phyloP scores from a whole-genome alignment of 495 filamentous ascomycete genomes.

The Aspergillus kassunensis region DNA sequence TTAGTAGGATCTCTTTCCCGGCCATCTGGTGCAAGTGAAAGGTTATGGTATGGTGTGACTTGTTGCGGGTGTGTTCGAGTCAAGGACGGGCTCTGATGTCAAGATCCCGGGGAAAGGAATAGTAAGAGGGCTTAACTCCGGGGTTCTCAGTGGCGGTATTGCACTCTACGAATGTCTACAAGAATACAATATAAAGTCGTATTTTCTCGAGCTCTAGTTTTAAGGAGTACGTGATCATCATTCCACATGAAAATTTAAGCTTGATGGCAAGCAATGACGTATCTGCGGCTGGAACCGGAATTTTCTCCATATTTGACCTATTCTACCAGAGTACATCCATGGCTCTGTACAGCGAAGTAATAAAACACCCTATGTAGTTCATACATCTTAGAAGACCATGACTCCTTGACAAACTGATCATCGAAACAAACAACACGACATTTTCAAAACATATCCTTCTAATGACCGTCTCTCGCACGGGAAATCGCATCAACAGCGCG shows the following conservation, averaged over 20 bases:
- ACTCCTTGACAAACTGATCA: not conserved
- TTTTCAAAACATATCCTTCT: not conserved
- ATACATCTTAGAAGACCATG: too few species aligned
- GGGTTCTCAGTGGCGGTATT: too few species aligned
- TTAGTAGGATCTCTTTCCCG: not conserved
- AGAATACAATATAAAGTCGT: too few species aligned
- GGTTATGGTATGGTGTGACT: too few species aligned
- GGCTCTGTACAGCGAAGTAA: not conserved
- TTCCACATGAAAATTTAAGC: not conserved
- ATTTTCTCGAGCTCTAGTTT: too few species aligned
- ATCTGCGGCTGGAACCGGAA: not conserved
- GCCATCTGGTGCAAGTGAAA: too few species aligned
- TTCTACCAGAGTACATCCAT: too few species aligned
- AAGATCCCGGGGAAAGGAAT: too few species aligned
- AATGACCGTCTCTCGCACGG: constrained; percentile 11
- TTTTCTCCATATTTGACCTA: too few species aligned
- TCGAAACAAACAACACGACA: not conserved
- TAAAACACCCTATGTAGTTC: not conserved
- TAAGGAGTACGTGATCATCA: not conserved
- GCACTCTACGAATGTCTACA: too few species aligned
- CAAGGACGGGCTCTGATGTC: not conserved
- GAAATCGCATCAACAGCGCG: constrained; percentile 27
- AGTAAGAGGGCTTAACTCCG: too few species aligned
- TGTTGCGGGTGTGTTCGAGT: not conserved
- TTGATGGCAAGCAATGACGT: not conserved